These are phyloP conservation scores for Cryptococcus sp. DNA, from an alignment of 1,284 basidiomycete genomes.

Conservation along the genomic window DNA sequence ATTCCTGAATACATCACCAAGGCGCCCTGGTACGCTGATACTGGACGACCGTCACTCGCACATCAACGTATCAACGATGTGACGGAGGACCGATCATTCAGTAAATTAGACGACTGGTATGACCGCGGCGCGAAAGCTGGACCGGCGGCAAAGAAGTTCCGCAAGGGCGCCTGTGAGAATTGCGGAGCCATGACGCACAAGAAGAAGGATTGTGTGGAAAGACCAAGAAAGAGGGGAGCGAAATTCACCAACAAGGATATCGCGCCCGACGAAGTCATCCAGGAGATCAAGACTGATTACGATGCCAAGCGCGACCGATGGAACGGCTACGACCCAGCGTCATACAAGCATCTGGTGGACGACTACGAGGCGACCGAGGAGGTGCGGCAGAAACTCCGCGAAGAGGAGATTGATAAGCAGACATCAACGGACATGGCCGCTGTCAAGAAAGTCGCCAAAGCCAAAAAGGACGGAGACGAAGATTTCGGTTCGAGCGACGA, in stretches of 20 bases:
- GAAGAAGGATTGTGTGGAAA: slow-evolving; percentile 87
- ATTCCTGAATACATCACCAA: slow-evolving; percentile 97
- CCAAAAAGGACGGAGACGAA: slow-evolving; percentile 70
- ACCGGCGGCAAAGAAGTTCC: slow-evolving; percentile 90
- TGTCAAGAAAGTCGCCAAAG: slow-evolving; percentile 80
- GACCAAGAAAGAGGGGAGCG: slow-evolving; percentile 93
- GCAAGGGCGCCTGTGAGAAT: slow-evolving; percentile 98
- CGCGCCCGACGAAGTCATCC: slow-evolving; percentile 84
- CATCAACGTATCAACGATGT: slow-evolving; percentile 78
- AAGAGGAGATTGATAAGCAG: slow-evolving; percentile 96
- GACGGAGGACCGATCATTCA: slow-evolving; percentile 62
- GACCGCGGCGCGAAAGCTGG: slow-evolving; percentile 83
- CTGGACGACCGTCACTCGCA: slow-evolving; percentile 82
- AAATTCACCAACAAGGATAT: slow-evolving; percentile 91
- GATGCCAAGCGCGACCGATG: slow-evolving; percentile 96
- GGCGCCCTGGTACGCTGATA: slow-evolving; percentile 97
- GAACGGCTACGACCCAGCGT: slow-evolving; percentile 94
- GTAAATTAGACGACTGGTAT: slow-evolving; percentile 88
- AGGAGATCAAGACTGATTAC: slow-evolving; percentile 78
- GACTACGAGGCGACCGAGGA: slow-evolving; percentile 93
- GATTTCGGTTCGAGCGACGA: slow-evolving; percentile 97
- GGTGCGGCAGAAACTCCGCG: slow-evolving; percentile 82
- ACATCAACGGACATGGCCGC: slow-evolving; percentile 84
- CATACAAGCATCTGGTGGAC: slow-evolving; percentile 83
- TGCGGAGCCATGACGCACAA: slow-evolving; percentile 97